These are phyloP conservation scores for Arthroderma sp. DNA, from an alignment of 2,329 filamentous ascomycete species.

Conservation along the genomic window DNA sequence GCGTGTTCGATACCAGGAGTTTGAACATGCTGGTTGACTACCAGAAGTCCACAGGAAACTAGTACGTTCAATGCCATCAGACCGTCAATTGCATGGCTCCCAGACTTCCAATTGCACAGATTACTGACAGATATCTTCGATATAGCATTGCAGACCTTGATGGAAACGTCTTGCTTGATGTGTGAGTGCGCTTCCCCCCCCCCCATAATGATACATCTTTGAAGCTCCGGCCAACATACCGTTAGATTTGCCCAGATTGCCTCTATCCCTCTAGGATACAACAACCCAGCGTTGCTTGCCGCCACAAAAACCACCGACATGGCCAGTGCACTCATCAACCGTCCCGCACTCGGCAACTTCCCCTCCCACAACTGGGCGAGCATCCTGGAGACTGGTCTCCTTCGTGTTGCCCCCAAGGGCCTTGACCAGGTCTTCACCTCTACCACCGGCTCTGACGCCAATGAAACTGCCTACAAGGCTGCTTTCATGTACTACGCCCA, in stretches of 20 bases:
- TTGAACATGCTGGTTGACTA: constrained; percentile 75
- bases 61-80: constrained; percentile 35
- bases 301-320: constrained; percentile 66
- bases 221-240: too few relatives aligned
- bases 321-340: constrained; percentile 70
- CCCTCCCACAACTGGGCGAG: constrained; percentile 72
- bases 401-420: constrained; percentile 71
- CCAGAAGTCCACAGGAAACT: constrained; percentile 65
- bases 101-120: background rate
- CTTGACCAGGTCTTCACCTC: constrained; percentile 83
- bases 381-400: constrained; percentile 65
- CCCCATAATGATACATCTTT: too few relatives aligned
- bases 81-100: background rate
- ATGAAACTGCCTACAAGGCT: constrained; percentile 89
- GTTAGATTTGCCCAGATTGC: constrained; percentile 83
- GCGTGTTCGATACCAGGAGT: constrained; percentile 75
- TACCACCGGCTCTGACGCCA: constrained; percentile 80
- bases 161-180: constrained; percentile 41
- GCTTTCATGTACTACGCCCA: constrained; percentile 88
- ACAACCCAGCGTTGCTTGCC: constrained; percentile 63
- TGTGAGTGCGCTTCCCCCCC: constrained; percentile 28
- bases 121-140: background rate
- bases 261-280: constrained; percentile 85
- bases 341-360: constrained; percentile 83
- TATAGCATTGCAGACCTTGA: constrained; percentile 39